phyloP scores from a whole-genome alignment of 1,284 basidiomycete genomes.

The Mycena sp. region DNA sequence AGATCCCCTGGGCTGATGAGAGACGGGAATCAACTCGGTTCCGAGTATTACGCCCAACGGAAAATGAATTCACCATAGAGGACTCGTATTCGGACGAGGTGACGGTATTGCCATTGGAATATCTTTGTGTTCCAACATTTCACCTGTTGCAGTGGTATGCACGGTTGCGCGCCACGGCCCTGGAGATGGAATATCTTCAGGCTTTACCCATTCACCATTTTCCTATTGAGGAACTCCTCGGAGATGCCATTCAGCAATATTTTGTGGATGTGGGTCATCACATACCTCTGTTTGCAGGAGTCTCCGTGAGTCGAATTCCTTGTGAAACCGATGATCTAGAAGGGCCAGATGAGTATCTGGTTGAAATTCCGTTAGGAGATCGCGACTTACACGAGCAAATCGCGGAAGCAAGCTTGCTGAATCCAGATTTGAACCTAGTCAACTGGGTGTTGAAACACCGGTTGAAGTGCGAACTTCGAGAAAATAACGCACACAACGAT shows the following conservation, averaged over 20 bases:
- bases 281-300: background rate
- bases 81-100: background rate
- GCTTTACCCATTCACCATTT: background rate
- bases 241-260: slow-evolving; percentile 2
- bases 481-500: background rate
- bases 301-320: background rate
- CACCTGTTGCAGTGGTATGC: slow-evolving; percentile 5
- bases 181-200: background rate
- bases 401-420: background rate
- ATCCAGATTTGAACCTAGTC: background rate
- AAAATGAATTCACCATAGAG: background rate
- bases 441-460: background rate
- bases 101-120: background rate
- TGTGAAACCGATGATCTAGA: too few species aligned
- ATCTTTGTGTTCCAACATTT: background rate
- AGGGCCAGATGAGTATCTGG: too few species aligned
- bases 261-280: background rate
- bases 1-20: background rate
- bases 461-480: background rate
- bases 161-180: background rate
- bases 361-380: background rate
- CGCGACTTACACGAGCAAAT: background rate
- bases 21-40: background rate
- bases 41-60: background rate
- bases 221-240: background rate